These are phyloP conservation scores for Bipolaris gigantea DNA, from an alignment of 2,329 filamentous ascomycete genomes.

Conservation along the genomic window DNA sequence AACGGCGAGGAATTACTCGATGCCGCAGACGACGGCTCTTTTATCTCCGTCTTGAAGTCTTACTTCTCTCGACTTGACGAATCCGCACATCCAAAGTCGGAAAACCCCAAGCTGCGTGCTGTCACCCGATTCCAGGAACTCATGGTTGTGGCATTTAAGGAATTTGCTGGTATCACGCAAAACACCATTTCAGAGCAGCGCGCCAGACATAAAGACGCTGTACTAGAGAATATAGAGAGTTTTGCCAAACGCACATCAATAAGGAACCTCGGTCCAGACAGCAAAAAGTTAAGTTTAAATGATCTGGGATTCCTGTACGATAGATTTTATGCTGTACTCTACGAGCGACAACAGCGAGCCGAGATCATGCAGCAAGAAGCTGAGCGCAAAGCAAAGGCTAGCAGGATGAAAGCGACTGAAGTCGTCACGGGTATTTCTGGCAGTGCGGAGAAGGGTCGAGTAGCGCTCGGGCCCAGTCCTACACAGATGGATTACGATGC, in stretches of 20 bases:
- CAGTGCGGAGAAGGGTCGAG: conserved; percentile 75
- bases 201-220: conserved; percentile 88
- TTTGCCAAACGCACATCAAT: conserved; percentile 98
- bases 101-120: conserved; percentile 89
- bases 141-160: conserved; percentile 99
- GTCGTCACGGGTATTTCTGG: conserved; percentile 53
- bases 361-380: conserved; percentile 65
- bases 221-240: conserved; percentile 93
- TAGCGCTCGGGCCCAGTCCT: conserved; percentile 84
- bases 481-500: conserved; percentile 97
- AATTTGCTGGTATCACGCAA: conserved; percentile 94
- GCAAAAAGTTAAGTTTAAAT: conserved; percentile 82
- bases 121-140: conserved; percentile 97
- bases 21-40: conserved; percentile 89
- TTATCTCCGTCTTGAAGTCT: conserved; percentile 92
- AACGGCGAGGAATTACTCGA: conserved; percentile 96
- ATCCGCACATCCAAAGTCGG: conserved; percentile 91
- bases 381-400: conserved; percentile 72
- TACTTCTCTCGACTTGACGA: conserved; percentile 94
- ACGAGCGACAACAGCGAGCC: conserved; percentile 85
- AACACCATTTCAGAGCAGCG: conserved; percentile 86
- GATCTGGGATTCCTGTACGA: conserved; percentile 92
- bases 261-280: conserved; percentile 91
- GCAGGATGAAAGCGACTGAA: conserved; percentile 57
- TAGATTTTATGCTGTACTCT: conserved; percentile 87